Base-by-base conservation (phyloP, 2,329 filamentous ascomycete species). In the Calonectria crousiana region DNA sequence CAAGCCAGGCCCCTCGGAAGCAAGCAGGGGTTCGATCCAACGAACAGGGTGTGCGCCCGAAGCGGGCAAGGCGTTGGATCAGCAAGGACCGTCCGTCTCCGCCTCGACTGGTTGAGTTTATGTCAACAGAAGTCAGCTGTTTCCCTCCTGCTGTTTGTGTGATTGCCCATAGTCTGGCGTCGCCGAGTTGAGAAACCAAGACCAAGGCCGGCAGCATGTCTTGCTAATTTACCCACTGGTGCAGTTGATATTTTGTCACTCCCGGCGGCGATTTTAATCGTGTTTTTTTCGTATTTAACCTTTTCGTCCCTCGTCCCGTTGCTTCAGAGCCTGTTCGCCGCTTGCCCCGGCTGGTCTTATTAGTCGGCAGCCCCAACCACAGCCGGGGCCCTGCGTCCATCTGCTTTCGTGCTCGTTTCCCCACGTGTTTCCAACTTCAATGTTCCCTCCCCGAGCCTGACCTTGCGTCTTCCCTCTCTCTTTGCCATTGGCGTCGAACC, bases 401-500 rank as follows among this genome's bases (percentile, higher is more conserved):
- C n/a, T 53, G 52, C 56, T 47, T 47, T 28, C 60, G 38, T 30
- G 34, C 65, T 66, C 56, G 41, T 11, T 49, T 65, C 60, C 70
- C 71, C 69, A 73, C 74, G 68, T 70, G 68, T 69, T 30, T 30
- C n/a, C 52, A 32, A 62, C 65, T 41, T 71, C 69, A 56, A 74
- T 62, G 68, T 68, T 74, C 52, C 62, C 72, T 73, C 64, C 53
- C 71, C 69, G 69, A 74, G 67, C 51, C 74, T 62, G n/a, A 67
- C 71, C 62, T 65, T 56, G 69, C 62, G 58, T 53, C 49, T 65
- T 56, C 72, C 44, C 60, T 16, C 52, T 62, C 23, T 56, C 60
- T 36, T 71, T 69, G 70, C 78, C 77, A 80, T 80, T 80, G 77
- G 76, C 78, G 71, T 69, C 69, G 71, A 53, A 49, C 38, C 53